A percentile compares a stretch with the other conserved stretches of the same genome.
Conservation (phyloP, 1,139 yeast species). For the Debaryomycetaceae sp. region DNA sequence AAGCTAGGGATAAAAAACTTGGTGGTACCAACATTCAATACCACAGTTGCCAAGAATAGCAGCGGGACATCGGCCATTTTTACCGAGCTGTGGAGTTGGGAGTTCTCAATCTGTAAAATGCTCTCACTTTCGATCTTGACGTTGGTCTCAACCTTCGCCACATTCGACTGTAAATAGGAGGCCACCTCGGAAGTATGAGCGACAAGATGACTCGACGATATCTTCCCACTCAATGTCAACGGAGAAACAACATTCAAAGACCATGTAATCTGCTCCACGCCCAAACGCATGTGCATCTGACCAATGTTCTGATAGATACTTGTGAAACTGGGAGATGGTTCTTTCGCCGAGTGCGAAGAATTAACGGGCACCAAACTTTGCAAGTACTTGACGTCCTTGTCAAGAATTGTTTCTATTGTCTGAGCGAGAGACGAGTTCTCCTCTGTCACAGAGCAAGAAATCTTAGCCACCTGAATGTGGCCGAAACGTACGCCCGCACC, state of each 20-base stretch:
- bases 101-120: conserved; percentile 21
- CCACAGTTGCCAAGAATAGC: conserved; percentile 16
- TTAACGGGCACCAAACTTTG: conserved; percentile 7
- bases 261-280: conserved; percentile 20
- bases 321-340: too few relatives aligned
- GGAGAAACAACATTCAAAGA: conserved; percentile 18
- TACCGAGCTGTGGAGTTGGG: conserved; percentile 23
- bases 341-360: too few relatives aligned
- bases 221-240: conserved; percentile 13
- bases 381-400: conserved; percentile 18
- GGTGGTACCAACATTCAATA: conserved; percentile 29
- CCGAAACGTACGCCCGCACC: conserved; percentile 13
- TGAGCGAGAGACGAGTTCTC: conserved; percentile 8
- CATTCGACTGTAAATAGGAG: conserved; percentile 15
- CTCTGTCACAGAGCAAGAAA: conserved; percentile 13
- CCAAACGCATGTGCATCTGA: conserved; percentile 17
- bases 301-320: conserved; percentile 10
- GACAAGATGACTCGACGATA: conserved; percentile 17
- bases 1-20: conserved; percentile 32
- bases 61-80: conserved; percentile 15
- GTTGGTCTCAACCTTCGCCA: conserved; percentile 19
- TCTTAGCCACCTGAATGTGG: conserved; percentile 11
- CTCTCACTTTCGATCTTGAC: conserved; percentile 8
- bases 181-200: conserved; percentile 14
- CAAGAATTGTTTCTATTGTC: conserved; percentile 12